phyloP scores from a whole-genome alignment of 2,329 filamentous ascomycete genomes.

The Chaetomium sp. region DNA sequence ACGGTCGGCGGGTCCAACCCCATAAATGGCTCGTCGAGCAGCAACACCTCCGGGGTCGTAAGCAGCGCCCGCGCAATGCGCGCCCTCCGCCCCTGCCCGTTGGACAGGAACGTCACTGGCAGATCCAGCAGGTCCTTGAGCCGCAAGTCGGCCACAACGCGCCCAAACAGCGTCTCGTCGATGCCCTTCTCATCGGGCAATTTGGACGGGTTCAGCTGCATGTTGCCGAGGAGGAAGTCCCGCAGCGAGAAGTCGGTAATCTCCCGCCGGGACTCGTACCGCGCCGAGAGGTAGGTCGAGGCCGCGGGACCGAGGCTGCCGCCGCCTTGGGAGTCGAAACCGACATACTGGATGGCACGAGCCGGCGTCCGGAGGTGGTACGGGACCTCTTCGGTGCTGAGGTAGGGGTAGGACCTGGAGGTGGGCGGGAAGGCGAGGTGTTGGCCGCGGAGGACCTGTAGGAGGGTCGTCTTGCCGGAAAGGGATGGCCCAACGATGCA shows the following conservation, averaged over 20 bases:
- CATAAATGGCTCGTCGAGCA: conserved; percentile 96
- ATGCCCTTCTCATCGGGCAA: conserved; percentile 52
- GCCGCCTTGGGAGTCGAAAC: conserved; percentile 75
- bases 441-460: conserved; percentile 76
- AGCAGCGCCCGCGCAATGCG: conserved; percentile 86
- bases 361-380: conserved; percentile 59
- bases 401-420: conserved; percentile 76
- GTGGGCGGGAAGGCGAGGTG: conserved; percentile 74
- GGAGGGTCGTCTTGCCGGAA: conserved; percentile 77
- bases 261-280: conserved; percentile 87
- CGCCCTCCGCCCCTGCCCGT: conserved; percentile 85
- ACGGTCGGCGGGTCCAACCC: conserved; percentile 86
- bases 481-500: conserved; percentile 79
- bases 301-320: conserved; percentile 55
- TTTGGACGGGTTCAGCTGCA: conserved; percentile 74
- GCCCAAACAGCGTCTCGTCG: conserved; percentile 55
- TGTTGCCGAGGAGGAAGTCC: conserved; percentile 81
- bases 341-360: conserved; percentile 82
- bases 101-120: conserved; percentile 87
- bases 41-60: conserved; percentile 73
- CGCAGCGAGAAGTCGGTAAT: conserved; percentile 82
- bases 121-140: conserved; percentile 71
- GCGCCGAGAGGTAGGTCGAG: conserved; percentile 80
- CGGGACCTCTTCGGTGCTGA: conserved; percentile 64
- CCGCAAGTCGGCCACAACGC: conserved; percentile 69